phyloP scores from a whole-genome alignment of 2,329 filamentous ascomycete species.

The Penicillium paneum region DNA sequence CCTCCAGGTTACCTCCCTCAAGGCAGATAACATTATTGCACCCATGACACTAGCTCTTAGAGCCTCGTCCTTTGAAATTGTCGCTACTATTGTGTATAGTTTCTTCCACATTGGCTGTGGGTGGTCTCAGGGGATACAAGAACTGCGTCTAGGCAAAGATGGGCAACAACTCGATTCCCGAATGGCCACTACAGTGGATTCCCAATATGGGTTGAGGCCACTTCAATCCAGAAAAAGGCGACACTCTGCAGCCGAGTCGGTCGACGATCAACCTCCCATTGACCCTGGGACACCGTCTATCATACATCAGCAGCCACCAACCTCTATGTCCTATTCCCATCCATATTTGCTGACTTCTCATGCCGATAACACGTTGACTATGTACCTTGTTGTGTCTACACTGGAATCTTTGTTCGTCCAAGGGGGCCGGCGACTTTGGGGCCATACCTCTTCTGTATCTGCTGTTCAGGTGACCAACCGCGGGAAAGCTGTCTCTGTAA shows the following conservation, averaged over 20 bases:
- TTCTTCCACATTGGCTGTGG: constrained; percentile 72
- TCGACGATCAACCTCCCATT: constrained; percentile 11
- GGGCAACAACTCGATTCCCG: constrained; percentile 44
- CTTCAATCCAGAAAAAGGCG: constrained; percentile 12
- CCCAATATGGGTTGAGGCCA: constrained; percentile 33
- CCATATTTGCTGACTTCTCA: constrained; percentile 83
- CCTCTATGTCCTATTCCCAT: constrained; percentile 68
- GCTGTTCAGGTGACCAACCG: constrained; percentile 79
- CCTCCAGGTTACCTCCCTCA: constrained; percentile 70
- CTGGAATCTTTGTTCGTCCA: constrained; percentile 64
- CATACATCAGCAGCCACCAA: constrained; percentile 51
- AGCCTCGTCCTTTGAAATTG: constrained; percentile 59
- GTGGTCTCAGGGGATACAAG: constrained; percentile 91
- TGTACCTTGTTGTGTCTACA: constrained; percentile 77
- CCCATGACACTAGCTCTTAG: constrained; percentile 82
- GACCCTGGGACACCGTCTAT: constrained; percentile 29
- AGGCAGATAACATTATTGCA: constrained; percentile 73
- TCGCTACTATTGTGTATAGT: constrained; percentile 85
- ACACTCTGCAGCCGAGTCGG: constrained; percentile 23
- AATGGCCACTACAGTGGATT: constrained; percentile 40
- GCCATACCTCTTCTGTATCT: constrained; percentile 85
- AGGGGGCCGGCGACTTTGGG: constrained; percentile 75
- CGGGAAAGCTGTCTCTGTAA: constrained; percentile 88
- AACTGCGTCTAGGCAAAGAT: constrained; percentile 63
- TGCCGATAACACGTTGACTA: constrained; percentile 79